These are phyloP conservation scores for Zygoascus sp. DNA, from an alignment of 1,139 yeast species.

Conservation along the genomic window DNA sequence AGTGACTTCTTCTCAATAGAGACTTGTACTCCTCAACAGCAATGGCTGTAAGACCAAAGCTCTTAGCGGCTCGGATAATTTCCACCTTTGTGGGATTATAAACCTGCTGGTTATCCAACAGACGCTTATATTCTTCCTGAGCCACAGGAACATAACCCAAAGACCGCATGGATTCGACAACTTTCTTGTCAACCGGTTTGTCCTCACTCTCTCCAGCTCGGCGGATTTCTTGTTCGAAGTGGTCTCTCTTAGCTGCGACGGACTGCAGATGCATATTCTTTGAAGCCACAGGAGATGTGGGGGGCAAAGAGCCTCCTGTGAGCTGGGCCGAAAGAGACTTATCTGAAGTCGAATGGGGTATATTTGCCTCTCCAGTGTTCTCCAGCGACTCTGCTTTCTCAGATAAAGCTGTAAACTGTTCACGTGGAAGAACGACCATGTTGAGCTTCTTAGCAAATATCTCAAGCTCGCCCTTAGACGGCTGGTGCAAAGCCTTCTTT, in stretches of 20 bases:
- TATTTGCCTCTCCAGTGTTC: constrained; percentile 14
- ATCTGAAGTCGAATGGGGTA: constrained; percentile 8
- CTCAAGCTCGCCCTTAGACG: constrained; percentile 39
- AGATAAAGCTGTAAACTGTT: constrained; percentile 37
- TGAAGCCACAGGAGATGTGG: constrained; percentile 14
- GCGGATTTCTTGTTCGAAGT: constrained; percentile 34
- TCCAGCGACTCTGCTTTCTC: constrained; percentile 22
- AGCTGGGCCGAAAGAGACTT: constrained; percentile 4
- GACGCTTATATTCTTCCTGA: constrained; percentile 36
- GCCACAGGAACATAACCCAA: constrained; percentile 37
- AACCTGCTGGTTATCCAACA: constrained; percentile 33
- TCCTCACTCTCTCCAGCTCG: constrained; percentile 21
- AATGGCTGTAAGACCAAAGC: constrained; percentile 39
- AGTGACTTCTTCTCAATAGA: constrained; percentile 23
- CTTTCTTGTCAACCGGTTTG: constrained; percentile 28
- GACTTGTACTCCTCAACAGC: constrained; percentile 36
- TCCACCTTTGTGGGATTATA: constrained; percentile 38
- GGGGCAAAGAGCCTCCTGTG: constrained; percentile 12
- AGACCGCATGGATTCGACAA: constrained; percentile 32
- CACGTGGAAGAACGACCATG: constrained; percentile 45
- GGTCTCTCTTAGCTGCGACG: constrained; percentile 36
- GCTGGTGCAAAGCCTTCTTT: constrained; percentile 23
- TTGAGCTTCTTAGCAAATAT: constrained; percentile 44
- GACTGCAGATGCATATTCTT: constrained; percentile 26
- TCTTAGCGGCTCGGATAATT: constrained; percentile 36